Evolutionary conservation across 495 filamentous ascomycete genomes (phyloP), one percentile per base, ranked within the genome.

Genomic region (Aspergillus ostianus): DNA sequence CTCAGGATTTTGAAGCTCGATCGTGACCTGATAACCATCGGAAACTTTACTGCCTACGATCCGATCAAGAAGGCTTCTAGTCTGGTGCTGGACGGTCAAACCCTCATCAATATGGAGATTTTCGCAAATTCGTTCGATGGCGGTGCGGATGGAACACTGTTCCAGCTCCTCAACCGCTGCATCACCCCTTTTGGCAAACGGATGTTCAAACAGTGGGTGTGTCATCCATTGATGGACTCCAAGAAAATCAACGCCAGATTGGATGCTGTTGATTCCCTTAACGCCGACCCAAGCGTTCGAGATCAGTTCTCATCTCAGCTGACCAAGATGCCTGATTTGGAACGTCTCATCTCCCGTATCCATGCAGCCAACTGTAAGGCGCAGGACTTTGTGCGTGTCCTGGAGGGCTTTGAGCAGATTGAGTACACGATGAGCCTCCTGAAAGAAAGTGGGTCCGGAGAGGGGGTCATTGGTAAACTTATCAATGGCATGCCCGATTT

Each of bases 361-460:
- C 95, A 99, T 67, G 95, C 95, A 7, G 90, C 90, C 3, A 83
- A 84, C 29, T 96, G 92, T 77, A 92, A 86, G 66, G 84, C 92
- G 0, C 87, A 91, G 46, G 94, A 98, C 70, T 99, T 99, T 67
- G 85, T 96, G 21, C 85, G 84, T n/a, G 93, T 98, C 4, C 79
- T 99, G 0, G 93, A 99, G 67, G 95, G 95, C 0, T 99, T 98
- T 67, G 95, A 98, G 73, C 93, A 96, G 71, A 97, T 98, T 18
- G 91, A 95, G 47, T 91, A 93, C 67, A 94, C 90, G 0, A 90
- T 96, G 82, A 83, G 84, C 58, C 81, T 96, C 13, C 82, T 97
- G 1, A 79, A 81, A 29, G 79, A 84, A 15, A 85, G 90, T 67
- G 87, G 86, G 26, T 70, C 79, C 2, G 91, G 88, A 2, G 86